A percentile compares a stretch with the other conserved stretches of the same genome.
Evolutionary conservation across 164 flowering plant species (phyloP).

Genomic region (Litsea cubeba): DNA sequence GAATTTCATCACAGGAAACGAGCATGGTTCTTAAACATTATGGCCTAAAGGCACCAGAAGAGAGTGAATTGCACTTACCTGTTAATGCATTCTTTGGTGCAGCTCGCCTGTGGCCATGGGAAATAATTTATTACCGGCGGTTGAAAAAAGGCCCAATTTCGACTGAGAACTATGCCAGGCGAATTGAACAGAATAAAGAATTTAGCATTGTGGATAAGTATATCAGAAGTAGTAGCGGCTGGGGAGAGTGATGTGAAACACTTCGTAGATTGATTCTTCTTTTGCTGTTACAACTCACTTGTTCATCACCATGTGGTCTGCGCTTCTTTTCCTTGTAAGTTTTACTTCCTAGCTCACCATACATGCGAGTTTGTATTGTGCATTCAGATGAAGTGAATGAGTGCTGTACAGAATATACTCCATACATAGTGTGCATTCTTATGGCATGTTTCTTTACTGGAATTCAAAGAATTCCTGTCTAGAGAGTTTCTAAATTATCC

Average conservation of each 20-base stretch:
- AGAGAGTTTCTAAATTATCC: too few relatives aligned
- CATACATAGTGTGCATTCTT: too few relatives aligned
- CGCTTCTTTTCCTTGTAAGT: conserved; percentile 1
- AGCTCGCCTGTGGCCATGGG: conserved; percentile 62
- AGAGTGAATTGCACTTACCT: conserved; percentile 26
- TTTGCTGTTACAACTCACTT: background rate
- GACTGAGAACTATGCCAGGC: conserved; percentile 42
- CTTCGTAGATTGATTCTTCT: conserved; percentile 9
- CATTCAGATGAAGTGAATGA: background rate
- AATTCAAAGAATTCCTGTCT: too few relatives aligned
- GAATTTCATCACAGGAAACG: conserved; percentile 39
- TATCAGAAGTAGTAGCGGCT: conserved; percentile 58
- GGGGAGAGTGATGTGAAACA: conserved; percentile 34
- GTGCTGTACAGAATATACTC: too few relatives aligned
- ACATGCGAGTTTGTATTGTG: conserved; percentile 1
- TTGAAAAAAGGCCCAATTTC: conserved; percentile 50
- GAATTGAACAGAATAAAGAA: conserved; percentile 49
- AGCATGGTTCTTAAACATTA: conserved; percentile 40
- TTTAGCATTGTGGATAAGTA: conserved; percentile 51
- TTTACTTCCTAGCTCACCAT: conserved; percentile 5
- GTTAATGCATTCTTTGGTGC: conserved; percentile 40
- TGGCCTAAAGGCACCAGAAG: conserved; percentile 31
- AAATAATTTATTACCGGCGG: conserved; percentile 46
- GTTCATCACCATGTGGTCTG: background rate
- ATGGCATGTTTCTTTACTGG: too few relatives aligned